Evolutionary conservation across 2,329 filamentous ascomycete genomes (phyloP).

Genomic region (Diaporthe longicolla): DNA sequence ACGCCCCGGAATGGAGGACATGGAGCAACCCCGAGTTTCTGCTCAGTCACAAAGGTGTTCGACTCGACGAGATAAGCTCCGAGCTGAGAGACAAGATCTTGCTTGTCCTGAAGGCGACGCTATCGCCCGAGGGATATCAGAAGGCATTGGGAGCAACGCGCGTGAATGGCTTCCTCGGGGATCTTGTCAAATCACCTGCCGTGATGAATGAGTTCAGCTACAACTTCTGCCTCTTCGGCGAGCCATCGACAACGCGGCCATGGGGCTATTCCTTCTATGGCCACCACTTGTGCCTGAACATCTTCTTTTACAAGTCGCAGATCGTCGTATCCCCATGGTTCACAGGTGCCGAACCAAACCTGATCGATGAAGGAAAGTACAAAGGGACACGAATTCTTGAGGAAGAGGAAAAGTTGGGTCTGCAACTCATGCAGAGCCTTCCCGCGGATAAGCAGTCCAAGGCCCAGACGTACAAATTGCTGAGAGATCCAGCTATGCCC

Average conservation of each 20-base stretch:
- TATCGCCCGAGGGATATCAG: constrained; percentile 79
- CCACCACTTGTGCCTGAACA: constrained; percentile 81
- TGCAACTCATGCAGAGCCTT: constrained; percentile 79
- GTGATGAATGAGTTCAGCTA: constrained; percentile 84
- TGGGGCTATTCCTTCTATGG: constrained; percentile 86
- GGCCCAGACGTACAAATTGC: constrained; percentile 70
- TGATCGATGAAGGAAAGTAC: constrained; percentile 76
- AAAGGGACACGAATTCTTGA: constrained; percentile 76
- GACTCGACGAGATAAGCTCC: constrained; percentile 72
- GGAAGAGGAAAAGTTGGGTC: constrained; percentile 73
- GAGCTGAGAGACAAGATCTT: constrained; percentile 65
- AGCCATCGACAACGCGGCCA: constrained; percentile 67
- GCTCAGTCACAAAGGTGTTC: constrained; percentile 76
- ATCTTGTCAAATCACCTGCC: constrained; percentile 71
- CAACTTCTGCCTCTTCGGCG: constrained; percentile 81
- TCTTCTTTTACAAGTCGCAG: constrained; percentile 76
- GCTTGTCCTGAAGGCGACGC: constrained; percentile 67
- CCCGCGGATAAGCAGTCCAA: constrained; percentile 57
- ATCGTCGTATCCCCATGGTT: constrained; percentile 82
- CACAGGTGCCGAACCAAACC: constrained; percentile 84
- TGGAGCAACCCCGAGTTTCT: constrained; percentile 82
- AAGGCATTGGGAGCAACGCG: constrained; percentile 80
- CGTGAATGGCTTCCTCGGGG: constrained; percentile 81
- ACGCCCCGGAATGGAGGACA: constrained; percentile 79
- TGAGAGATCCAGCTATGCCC: constrained; percentile 77